phyloP scores from a whole-genome alignment of 192 early-diverging fungal species.

The Backusella psychrophila region DNA sequence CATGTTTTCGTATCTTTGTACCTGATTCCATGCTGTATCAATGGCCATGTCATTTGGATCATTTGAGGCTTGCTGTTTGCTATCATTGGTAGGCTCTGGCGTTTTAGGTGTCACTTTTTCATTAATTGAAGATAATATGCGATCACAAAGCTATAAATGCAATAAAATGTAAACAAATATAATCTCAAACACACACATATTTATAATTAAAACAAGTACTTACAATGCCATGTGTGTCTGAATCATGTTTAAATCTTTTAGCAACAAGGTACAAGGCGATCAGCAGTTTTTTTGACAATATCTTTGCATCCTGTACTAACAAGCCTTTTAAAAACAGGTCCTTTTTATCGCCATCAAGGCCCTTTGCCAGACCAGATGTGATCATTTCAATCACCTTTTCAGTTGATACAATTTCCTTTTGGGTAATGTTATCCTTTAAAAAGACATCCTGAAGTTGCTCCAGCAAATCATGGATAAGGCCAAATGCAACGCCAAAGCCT shows the following conservation, averaged over 20 bases:
- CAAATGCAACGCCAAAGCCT: slow-evolving; percentile 15
- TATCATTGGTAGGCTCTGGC: neutral
- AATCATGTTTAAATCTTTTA: slow-evolving; percentile 13
- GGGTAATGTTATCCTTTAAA: neutral
- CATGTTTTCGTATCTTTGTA: slow-evolving; percentile 24
- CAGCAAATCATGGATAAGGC: slow-evolving; percentile 15
- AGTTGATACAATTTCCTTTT: neutral
- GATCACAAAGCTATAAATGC: neutral
- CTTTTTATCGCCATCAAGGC: neutral
- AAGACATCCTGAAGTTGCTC: slow-evolving; percentile 16
- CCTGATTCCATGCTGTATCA: slow-evolving; percentile 22
- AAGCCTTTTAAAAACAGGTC: slow-evolving; percentile 3
- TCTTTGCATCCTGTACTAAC: neutral
- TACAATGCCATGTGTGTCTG: neutral
- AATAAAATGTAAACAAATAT: neutral
- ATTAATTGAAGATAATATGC: neutral
- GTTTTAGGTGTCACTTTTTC: slow-evolving; percentile 5
- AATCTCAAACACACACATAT: neutral
- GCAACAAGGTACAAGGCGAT: slow-evolving; percentile 12
- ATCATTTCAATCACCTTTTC: slow-evolving; percentile 14
- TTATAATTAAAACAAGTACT: neutral
- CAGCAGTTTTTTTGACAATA: slow-evolving; percentile 11
- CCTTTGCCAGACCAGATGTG: neutral
- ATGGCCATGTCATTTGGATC: neutral
- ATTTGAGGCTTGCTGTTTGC: neutral